Percentiles rank a stretch among this genome's conserved stretches.
These are phyloP conservation scores for Articulospora tetracladia DNA, from an alignment of 495 filamentous ascomycete genomes.

Conservation along the genomic window DNA sequence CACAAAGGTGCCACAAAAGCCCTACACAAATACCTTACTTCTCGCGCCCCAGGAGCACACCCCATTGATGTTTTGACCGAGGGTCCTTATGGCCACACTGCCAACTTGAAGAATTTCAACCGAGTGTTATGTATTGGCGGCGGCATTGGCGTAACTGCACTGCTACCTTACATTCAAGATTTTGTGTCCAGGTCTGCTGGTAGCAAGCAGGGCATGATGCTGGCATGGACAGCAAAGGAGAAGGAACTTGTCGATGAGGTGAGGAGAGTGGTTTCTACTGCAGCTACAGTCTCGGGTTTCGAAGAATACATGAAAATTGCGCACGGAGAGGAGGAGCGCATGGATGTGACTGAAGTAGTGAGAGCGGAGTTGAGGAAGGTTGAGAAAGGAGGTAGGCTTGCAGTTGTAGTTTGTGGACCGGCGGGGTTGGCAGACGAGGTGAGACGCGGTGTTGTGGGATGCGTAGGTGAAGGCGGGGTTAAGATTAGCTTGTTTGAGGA, in stretches of 20 bases:
- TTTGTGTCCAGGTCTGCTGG: conserved; percentile 30
- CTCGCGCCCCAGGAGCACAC: conserved; percentile 13
- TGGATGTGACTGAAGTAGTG: conserved; percentile 27
- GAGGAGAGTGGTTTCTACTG: background rate
- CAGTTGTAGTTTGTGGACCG: conserved; percentile 49
- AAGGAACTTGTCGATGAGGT: background rate
- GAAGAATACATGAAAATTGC: background rate
- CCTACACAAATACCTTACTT: conserved; percentile 36
- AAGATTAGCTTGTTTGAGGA: conserved; percentile 41
- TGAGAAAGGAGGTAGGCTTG: conserved; percentile 17
- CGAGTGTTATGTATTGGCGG: conserved; percentile 55
- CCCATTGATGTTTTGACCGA: conserved; percentile 43
- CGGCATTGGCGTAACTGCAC: conserved; percentile 55
- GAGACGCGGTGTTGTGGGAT: conserved; percentile 35
- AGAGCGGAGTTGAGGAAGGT: conserved; percentile 26
- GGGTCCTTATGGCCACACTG: conserved; percentile 53
- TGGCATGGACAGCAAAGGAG: background rate
- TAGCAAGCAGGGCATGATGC: background rate
- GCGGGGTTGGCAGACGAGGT: conserved; percentile 44
- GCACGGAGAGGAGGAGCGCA: conserved; percentile 24
- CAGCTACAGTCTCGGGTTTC: background rate
- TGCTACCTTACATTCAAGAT: conserved; percentile 47
- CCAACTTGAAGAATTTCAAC: conserved; percentile 44
- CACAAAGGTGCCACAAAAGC: conserved; percentile 46
- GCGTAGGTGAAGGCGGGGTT: conserved; percentile 32